Base-by-base conservation (phyloP, 192 early-diverging fungal genomes). In the Umbelopsis sp. region DNA sequence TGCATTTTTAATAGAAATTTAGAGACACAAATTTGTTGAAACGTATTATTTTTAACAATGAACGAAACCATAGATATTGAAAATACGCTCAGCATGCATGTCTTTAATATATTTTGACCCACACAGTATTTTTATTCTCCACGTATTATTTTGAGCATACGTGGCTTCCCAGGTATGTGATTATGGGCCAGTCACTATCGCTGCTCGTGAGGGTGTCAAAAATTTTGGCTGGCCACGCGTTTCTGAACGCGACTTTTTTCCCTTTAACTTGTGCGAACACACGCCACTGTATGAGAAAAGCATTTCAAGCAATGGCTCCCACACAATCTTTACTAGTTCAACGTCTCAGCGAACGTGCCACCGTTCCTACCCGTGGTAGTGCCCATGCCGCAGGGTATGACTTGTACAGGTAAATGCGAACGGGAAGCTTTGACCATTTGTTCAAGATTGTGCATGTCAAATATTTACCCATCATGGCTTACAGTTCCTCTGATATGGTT, bases 341-440 rank as follows among this genome's bases (percentile, higher is more conserved):
- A 75, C 72, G 80, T 23, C 80, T 95, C 0, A 87, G 81, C 15
- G 76, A 87, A n/a, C 86, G 91, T 15, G 96, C 92, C 21, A 78
- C 77, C 15, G 69, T 98, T 2, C 97, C 97, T 21, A 86, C 80
- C 23, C 87, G 95, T 64, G 94, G 94, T n/a, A 92, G 91, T 27
- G 55, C 74, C 22, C 75, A 86, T 64, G 94, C 95, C 16, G 97
- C 97, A 33, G 97, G 97, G 23, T 98, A 96, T 79, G 97, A 99
- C 77, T 83, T 99, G 2, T 97, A 87, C 78, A 88, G 90, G 80
- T 92, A 81, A 49, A 50, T 51, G 1, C 37, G 27, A 8, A 58
- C 1, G 20, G 44, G 16, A 12, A 30, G 21, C 15, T 41, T 8
- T 2, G 15, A n/a, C 25, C 18, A 52, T 16, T 5, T 3, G n/a